Base-by-base conservation (phyloP, 2,329 filamentous ascomycete genomes). In the Diaporthe batatas region DNA sequence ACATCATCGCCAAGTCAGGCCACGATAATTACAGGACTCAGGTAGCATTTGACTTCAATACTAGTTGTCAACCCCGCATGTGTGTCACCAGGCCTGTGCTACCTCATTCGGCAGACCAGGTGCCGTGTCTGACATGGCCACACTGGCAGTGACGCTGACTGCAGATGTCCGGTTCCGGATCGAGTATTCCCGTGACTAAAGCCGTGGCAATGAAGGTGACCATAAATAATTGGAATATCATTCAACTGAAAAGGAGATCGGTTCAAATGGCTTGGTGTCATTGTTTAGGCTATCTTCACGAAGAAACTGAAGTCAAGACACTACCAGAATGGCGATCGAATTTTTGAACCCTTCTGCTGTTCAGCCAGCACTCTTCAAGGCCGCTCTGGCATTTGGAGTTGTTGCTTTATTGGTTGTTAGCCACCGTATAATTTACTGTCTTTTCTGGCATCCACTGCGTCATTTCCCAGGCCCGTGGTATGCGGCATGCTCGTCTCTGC, bases 401-500 rank as follows among this genome's bases (percentile, higher is more conserved):
- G 29, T 65, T 39, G 44, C 44, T 12, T 32, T 65, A n/a, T 36
- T 7, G 7, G 29, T 65, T 65, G 62, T 51, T 65, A 44, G 62
- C 18, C 51, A 29, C 21, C 62, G 62, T 25, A 39, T 65, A 16
- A 21, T 77, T 8, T 72, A 76, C 59, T 77, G 74, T 44, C 39
- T 79, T 7, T 78, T 75, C 67, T 76, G 75, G 36, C 77, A 78
- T 32, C 77, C 77, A 6, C 73, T 78, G 11, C 69, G 74, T 23
- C 71, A 72, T 47, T 79, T 75, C 51, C 75, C 76, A 7, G 77
- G 76, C 2, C 77, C 76, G 2, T 77, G 76, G 75, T 79, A 79
- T 68, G 72, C 74, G 6, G 76, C 75, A 2, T 67, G 72, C 32
- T 75, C 75, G 8, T 79, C 78, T 14, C 36, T 79, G 23, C 62